phyloP scores from a whole-genome alignment of 352 stramenopile genomes.

The Chrysophaeum taylorii region DNA sequence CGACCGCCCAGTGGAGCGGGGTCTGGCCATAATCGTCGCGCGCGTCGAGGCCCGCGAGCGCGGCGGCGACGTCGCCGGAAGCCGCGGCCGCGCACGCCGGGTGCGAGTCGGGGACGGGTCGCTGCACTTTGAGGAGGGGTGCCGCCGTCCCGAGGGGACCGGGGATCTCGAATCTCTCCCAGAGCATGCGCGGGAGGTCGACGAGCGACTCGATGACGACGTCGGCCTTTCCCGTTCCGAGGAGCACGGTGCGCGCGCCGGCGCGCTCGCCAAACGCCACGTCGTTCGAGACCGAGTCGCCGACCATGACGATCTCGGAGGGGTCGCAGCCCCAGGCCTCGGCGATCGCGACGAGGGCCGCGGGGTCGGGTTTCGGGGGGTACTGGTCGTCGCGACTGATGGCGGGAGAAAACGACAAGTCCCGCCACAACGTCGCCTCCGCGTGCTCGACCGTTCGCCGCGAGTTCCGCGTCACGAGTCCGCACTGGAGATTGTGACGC shows the following conservation, averaged over 20 bases:
- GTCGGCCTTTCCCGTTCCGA: slow-evolving; percentile 19
- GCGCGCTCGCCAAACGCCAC: slow-evolving; percentile 33
- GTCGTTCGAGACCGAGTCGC: slow-evolving; percentile 30
- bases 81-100: slow-evolving; percentile 17
- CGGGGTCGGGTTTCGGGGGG: slow-evolving; percentile 31
- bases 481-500: slow-evolving; percentile 25
- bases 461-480: slow-evolving; percentile 35
- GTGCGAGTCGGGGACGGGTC: slow-evolving; percentile 10
- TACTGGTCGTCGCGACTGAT: slow-evolving; percentile 25
- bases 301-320: slow-evolving; percentile 31
- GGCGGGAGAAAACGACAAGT: slow-evolving; percentile 14
- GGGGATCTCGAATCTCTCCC: slow-evolving; percentile 21
- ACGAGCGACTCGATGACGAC: slow-evolving; percentile 16
- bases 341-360: slow-evolving; percentile 26
- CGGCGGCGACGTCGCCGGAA: slow-evolving; percentile 17
- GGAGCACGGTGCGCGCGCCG: slow-evolving; percentile 22
- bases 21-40: slow-evolving; percentile 23
- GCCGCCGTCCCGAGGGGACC: slow-evolving; percentile 14
- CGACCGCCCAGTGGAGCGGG: slow-evolving; percentile 34
- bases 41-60: neutral
- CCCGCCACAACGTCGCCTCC: neutral
- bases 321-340: slow-evolving; percentile 21
- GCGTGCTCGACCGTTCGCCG: slow-evolving; percentile 20
- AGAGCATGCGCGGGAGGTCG: slow-evolving; percentile 21
- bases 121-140: slow-evolving; percentile 13